phyloP scores from a whole-genome alignment of 495 filamentous ascomycete genomes.

The Lineolata rhizophorae region DNA sequence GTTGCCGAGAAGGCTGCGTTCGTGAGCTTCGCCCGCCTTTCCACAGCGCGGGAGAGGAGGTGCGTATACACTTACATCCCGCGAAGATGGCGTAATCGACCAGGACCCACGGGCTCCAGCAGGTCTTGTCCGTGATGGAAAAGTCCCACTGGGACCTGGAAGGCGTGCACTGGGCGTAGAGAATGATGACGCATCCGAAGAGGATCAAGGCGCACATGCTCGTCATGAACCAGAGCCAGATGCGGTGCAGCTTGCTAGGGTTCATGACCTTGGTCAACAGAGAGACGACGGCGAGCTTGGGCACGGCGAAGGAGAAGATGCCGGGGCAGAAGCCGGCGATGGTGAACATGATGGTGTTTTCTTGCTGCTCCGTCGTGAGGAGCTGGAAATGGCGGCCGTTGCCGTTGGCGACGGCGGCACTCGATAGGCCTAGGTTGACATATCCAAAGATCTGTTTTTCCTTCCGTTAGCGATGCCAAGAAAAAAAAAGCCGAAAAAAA shows the following conservation, averaged over 20 bases:
- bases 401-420: conserved; percentile 1
- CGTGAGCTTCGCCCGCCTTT: conserved; percentile 1
- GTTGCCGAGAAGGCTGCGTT: conserved; percentile 16
- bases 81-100: conserved; percentile 21
- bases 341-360: conserved; percentile 1
- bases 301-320: conserved; percentile 5
- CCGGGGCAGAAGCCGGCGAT: conserved; percentile 4
- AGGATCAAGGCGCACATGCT: conserved; percentile 9
- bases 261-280: conserved; percentile 15
- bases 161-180: conserved; percentile 3
- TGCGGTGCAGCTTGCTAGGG: conserved; percentile 8
- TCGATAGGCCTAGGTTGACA: conserved; percentile 1
- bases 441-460: conserved; percentile 1
- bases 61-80: conserved; percentile 11
- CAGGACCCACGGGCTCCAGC: conserved; percentile 15
- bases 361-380: conserved; percentile 1
- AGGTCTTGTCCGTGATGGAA: conserved; percentile 10
- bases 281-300: conserved; percentile 14
- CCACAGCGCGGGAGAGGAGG: too few species aligned
- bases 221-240: conserved; percentile 10
- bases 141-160: conserved; percentile 6
- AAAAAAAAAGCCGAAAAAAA: too few species aligned
- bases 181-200: conserved; percentile 15
- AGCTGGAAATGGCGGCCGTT: conserved; percentile 1
- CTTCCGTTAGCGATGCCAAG: too few species aligned